Evolutionary conservation across 2,329 filamentous ascomycete genomes (phyloP).

Genomic region (Fusarium decemcellulare): DNA sequence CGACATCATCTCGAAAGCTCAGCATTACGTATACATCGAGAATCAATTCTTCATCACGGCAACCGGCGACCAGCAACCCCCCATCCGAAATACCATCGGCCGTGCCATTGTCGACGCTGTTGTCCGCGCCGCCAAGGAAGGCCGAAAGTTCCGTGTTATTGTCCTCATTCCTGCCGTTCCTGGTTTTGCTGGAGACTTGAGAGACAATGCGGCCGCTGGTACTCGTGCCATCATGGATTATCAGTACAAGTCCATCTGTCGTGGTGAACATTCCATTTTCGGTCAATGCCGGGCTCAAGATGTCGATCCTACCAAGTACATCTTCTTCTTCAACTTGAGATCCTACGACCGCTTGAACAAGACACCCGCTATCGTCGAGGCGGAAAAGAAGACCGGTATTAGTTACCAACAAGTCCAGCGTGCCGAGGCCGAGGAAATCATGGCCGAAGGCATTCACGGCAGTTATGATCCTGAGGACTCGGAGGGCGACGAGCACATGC

Average conservation of each 20-base stretch:
- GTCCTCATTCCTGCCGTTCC: conserved; percentile 92
- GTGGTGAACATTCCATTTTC: conserved; percentile 92
- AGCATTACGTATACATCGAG: conserved; percentile 97
- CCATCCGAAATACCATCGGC: conserved; percentile 91
- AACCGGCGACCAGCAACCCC: conserved; percentile 88
- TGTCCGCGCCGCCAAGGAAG: conserved; percentile 83
- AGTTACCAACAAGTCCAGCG: conserved; percentile 89
- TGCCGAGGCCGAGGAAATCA: conserved; percentile 90
- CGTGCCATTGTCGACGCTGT: conserved; percentile 92
- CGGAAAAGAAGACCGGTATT: conserved; percentile 86
- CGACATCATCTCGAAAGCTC: conserved; percentile 86
- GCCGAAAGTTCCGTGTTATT: conserved; percentile 91
- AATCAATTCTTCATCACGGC: conserved; percentile 99
- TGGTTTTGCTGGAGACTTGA: conserved; percentile 92
- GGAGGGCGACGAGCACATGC: conserved; percentile 66
- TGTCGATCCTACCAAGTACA: conserved; percentile 82
- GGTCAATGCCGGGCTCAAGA: conserved; percentile 80
- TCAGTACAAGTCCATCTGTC: conserved; percentile 95
- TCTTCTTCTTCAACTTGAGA: conserved; percentile 95
- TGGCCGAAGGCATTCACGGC: conserved; percentile 80
- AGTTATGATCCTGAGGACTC: conserved; percentile 58
- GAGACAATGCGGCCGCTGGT: conserved; percentile 85
- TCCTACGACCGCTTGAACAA: conserved; percentile 94
- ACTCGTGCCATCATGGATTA: conserved; percentile 98
- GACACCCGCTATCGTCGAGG: conserved; percentile 78